These are phyloP conservation scores for Yamadazyma philogaea DNA, from an alignment of 805 yeast genomes.

Conservation along the genomic window DNA sequence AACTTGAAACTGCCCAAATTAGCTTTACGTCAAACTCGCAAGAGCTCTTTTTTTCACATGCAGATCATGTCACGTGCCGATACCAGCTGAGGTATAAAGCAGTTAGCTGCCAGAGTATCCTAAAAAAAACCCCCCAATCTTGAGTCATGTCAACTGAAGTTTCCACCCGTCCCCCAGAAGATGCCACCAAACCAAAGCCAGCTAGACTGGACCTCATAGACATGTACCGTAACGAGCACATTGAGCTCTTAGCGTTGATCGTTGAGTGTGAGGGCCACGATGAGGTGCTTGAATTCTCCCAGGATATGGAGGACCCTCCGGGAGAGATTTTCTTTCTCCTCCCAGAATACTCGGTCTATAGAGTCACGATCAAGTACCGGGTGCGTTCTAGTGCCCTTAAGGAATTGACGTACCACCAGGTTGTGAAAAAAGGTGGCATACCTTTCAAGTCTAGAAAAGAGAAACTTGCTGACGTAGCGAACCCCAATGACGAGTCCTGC, in stretches of 20 bases:
- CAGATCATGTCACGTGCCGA: constrained; percentile 1
- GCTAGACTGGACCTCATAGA: constrained; percentile 16
- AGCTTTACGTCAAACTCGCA: no score
- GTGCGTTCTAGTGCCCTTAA: constrained; percentile 20
- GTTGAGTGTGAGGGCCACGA: constrained; percentile 27
- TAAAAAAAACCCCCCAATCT: neutral
- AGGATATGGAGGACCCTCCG: constrained; percentile 26
- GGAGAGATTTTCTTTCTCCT: constrained; percentile 21
- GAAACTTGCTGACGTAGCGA: constrained; percentile 19
- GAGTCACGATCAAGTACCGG: constrained; percentile 22
- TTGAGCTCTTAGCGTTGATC: constrained; percentile 25
- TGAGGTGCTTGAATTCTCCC: constrained; percentile 18
- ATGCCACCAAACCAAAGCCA: neutral
- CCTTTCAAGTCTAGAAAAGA: constrained; percentile 21
- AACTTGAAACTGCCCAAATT: no score
- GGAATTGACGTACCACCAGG: constrained; percentile 24
- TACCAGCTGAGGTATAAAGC: neutral
- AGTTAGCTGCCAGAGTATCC: neutral
- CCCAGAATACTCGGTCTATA: constrained; percentile 26
- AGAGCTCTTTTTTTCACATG: constrained; percentile 9
- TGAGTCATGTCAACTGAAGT: neutral
- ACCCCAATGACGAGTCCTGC: constrained; percentile 17
- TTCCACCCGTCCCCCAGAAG: neutral
- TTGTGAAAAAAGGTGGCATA: constrained; percentile 27
- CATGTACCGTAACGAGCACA: constrained; percentile 21